These are phyloP conservation scores for Marasmius tenuissimus DNA, from an alignment of 1,284 basidiomycete genomes.

Conservation along the genomic window DNA sequence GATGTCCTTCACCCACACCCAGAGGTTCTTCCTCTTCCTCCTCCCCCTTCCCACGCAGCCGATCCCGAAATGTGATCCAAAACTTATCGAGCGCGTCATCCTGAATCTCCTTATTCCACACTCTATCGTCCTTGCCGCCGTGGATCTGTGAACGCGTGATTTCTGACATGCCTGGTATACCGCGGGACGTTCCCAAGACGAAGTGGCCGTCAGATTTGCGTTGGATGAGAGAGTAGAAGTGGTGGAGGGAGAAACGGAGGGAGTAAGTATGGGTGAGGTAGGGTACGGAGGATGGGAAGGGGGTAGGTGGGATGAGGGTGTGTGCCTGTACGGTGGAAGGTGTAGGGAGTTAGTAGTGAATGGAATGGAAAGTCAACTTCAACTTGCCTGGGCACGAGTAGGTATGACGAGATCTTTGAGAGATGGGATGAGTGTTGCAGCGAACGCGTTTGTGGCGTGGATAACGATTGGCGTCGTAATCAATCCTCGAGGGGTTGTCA, in stretches of 20 bases:
- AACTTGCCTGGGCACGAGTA: constrained; percentile 15
- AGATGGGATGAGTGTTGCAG: constrained; percentile 14
- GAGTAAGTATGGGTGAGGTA: constrained; percentile 18
- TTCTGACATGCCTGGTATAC: constrained; percentile 14
- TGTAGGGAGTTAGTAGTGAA: too few relatives aligned
- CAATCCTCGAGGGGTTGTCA: constrained; percentile 12
- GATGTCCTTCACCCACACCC: constrained; percentile 14
- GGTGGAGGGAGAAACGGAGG: constrained; percentile 14
- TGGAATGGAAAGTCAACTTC: not conserved
- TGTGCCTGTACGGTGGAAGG: too few relatives aligned
- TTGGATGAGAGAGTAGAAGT: constrained; percentile 19
- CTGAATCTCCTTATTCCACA: constrained; percentile 11
- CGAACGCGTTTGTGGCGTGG: constrained; percentile 19
- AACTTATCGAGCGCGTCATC: constrained; percentile 14
- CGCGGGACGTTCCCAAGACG: constrained; percentile 17
- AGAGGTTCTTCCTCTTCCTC: constrained; percentile 2
- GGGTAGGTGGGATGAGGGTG: constrained; percentile 12
- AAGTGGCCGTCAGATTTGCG: constrained; percentile 13
- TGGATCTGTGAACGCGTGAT: constrained; percentile 6
- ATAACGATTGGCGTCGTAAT: constrained; percentile 15
- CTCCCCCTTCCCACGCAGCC: not conserved
- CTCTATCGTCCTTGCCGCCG: constrained; percentile 13
- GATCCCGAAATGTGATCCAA: constrained; percentile 8
- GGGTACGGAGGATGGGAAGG: constrained; percentile 3
- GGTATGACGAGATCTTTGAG: constrained; percentile 9